Conservation (phyloP, 2,329 filamentous ascomycete genomes). For the Grosmannia penicillata region DNA sequence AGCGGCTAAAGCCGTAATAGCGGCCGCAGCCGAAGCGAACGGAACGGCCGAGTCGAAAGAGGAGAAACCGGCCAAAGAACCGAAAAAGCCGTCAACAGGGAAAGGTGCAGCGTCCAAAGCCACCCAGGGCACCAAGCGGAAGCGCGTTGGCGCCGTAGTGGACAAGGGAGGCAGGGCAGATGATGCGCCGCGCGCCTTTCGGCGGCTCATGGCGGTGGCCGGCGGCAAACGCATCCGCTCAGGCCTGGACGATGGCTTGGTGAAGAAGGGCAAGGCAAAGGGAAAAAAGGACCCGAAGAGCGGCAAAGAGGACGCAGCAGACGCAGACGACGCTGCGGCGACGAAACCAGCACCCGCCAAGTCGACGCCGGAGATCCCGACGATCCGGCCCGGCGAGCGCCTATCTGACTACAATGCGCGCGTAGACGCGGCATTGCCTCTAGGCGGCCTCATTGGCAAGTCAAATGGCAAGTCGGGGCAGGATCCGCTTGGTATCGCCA, state of each 20-base stretch:
- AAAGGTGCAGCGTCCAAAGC: conserved; percentile 3
- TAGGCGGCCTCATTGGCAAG: conserved; percentile 55
- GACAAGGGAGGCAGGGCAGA: conserved; percentile 27
- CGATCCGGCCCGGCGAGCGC: conserved; percentile 70
- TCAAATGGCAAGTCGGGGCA: conserved; percentile 44
- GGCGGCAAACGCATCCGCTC: conserved; percentile 43
- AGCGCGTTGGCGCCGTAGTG: conserved; percentile 23
- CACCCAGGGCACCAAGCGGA: conserved; percentile 29
- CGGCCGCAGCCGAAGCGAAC: conserved; percentile 6
- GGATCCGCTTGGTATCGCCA: conserved; percentile 44
- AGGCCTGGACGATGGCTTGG: conserved; percentile 57
- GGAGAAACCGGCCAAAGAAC: too few relatives aligned
- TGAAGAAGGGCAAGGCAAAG: conserved; percentile 12
- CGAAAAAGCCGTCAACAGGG: conserved; percentile 13
- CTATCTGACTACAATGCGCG: conserved; percentile 68
- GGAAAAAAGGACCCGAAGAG: conserved; percentile 17
- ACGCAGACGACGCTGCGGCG: neutral
- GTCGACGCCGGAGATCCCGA: conserved; percentile 30
- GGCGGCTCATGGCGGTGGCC: conserved; percentile 65
- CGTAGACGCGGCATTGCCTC: conserved; percentile 71
- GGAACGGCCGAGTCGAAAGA: too few relatives aligned
- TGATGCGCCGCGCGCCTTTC: conserved; percentile 81
- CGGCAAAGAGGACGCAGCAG: conserved; percentile 14
- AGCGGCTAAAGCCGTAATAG: neutral
- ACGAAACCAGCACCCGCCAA: neutral